Conservation (phyloP, 225 moss, liverwort and hornwort species). For the Sphagnum tenellum region DNA sequence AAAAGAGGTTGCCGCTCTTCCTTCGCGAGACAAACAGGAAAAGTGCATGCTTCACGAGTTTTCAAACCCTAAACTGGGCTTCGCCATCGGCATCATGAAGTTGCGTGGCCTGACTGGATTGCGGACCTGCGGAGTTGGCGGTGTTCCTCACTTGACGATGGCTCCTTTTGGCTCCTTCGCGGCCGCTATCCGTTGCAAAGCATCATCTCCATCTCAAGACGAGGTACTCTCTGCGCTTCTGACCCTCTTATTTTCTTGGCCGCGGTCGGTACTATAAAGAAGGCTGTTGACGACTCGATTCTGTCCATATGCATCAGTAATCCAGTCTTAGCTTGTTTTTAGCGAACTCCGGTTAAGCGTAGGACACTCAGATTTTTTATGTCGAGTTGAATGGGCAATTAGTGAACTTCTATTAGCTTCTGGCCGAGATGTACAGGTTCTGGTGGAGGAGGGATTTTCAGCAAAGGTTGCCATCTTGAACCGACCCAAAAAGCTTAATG, state of each 20-base stretch:
- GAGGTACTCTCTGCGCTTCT: conserved; percentile 16
- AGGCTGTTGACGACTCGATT: background rate
- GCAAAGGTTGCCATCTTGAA: conserved; percentile 81
- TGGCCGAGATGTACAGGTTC: conserved; percentile 36
- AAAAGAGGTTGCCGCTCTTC: too few species aligned
- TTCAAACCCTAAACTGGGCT: too few species aligned
- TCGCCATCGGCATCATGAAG: too few species aligned
- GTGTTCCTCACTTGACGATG: too few species aligned
- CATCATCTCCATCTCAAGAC: conserved; percentile 18
- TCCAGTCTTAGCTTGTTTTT: background rate
- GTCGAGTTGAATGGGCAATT: too few species aligned
- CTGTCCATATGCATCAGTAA: background rate
- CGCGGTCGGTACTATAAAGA: background rate
- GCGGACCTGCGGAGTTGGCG: too few species aligned
- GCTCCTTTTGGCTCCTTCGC: conserved; percentile 7
- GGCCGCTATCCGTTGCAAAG: conserved; percentile 33
- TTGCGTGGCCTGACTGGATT: too few species aligned
- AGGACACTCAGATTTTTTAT: background rate
- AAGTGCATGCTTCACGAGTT: too few species aligned
- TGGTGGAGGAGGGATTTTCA: conserved; percentile 74
- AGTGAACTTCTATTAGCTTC: too few species aligned
- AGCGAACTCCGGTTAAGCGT: background rate
- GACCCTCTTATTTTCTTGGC: too few species aligned
- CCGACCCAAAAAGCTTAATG: conserved; percentile 87
- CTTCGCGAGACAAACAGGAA: too few species aligned